These are phyloP conservation scores for Diddensiella santjacobensis DNA, from an alignment of 805 yeast genomes.

Conservation along the genomic window DNA sequence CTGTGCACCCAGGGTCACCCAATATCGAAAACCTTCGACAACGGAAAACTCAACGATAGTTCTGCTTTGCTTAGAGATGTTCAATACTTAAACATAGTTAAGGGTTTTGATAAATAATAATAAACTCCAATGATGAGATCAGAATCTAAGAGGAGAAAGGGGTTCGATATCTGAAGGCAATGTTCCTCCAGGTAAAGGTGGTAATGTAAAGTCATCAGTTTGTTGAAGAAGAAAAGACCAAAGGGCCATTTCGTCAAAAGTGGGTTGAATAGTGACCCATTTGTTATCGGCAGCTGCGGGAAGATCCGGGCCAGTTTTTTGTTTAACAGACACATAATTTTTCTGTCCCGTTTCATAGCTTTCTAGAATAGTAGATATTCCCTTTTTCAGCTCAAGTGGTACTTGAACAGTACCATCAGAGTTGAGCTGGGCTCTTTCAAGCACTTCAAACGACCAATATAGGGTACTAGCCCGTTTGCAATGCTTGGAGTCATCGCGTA, in stretches of 20 bases:
- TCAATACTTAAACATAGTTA: too few species aligned
- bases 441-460: slow-evolving; percentile 1
- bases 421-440: slow-evolving; percentile 3
- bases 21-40: too few species aligned
- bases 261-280: slow-evolving; percentile 3
- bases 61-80: too few species aligned
- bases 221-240: slow-evolving; percentile 4
- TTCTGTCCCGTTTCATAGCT: neutral
- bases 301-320: neutral
- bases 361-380: slow-evolving; percentile 1
- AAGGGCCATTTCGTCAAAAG: slow-evolving; percentile 3
- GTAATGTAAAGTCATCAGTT: neutral
- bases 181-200: neutral
- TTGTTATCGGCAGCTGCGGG: neutral
- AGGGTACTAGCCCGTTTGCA: slow-evolving; percentile 1
- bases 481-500: neutral
- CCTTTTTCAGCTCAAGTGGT: slow-evolving; percentile 2
- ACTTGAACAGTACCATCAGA: slow-evolving; percentile 2
- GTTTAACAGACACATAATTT: neutral
- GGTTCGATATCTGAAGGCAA: neutral
- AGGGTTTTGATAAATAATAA: too few species aligned
- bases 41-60: too few species aligned
- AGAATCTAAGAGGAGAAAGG: neutral
- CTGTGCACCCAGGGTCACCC: too few species aligned
- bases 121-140: neutral